Base-by-base conservation (phyloP, 2,329 filamentous ascomycete genomes). In the Pyricularia sp. region DNA sequence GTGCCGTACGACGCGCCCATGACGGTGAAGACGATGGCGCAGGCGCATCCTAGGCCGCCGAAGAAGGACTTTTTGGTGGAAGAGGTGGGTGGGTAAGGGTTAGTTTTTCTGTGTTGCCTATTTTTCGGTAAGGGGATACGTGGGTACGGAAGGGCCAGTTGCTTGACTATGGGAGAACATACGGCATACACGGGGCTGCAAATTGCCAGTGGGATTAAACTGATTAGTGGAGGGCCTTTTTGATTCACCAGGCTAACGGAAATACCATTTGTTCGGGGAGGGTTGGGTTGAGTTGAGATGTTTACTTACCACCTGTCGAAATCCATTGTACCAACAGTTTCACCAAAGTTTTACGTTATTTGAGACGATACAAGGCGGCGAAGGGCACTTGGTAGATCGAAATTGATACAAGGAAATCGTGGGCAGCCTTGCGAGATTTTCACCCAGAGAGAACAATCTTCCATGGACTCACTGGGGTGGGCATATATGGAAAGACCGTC, bases 1-100 rank as follows among this genome's bases (percentile, higher is more conserved):
- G 94, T 98, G 83, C 94, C 94, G 84, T 98, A 98, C 75, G 94
- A 93, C 78, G 94, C 94, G 80, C 94, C 83, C 50, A 84, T 74
- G 73, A 82, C 83, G 72, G 82, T 81, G 77, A 85, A 81, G 73
- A 84, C 77, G 70, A 85, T 84, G 74, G 82, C 77, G 67, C 75
- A 75, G 42, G 93, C 94, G 87, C 94, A 97, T 81, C 93, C 93
- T 90, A 97, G 94, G 80, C 92, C 93, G 84, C 94, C 93, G 79
- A 97, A 97, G 86, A 97, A 97, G 83, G 94, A 84, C 85, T 87
- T 77, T 67, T 71, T 64, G 12, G 12, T 23, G n/a, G n/a, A 25
- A 12, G 26, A 3, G 6, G 20, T 3, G 55, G 25, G n/a, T n/a
- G 17, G 11, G 17, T 65, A 11, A 4, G 67, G 70, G 67, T 69